A percentile compares a stretch with the other conserved stretches of the same genome.
Evolutionary conservation across 768 basidiomycete species (phyloP).

Genomic region (Boletus vinaceobasis): DNA sequence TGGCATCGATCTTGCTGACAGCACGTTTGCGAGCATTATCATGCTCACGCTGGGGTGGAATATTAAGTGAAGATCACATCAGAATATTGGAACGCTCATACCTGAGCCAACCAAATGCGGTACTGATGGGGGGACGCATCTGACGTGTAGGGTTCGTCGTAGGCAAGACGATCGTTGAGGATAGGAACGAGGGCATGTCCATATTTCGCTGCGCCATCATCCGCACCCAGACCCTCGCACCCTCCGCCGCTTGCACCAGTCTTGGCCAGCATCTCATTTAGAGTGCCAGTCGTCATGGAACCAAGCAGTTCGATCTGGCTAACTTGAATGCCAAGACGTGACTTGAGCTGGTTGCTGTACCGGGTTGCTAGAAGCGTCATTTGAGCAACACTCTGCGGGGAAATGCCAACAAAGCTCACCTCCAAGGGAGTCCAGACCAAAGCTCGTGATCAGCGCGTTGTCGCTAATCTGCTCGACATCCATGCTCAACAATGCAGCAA

Average conservation of each 20-base stretch:
- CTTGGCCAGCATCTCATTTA: constrained; percentile 27
- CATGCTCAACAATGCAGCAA: constrained; percentile 24
- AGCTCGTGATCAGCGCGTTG: constrained; percentile 29
- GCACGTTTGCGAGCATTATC: constrained; percentile 30
- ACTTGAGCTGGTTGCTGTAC: constrained; percentile 29
- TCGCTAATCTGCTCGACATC: constrained; percentile 28
- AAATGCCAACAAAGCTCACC: constrained; percentile 14
- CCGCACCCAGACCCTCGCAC: constrained; percentile 4
- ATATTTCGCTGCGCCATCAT: constrained; percentile 28
- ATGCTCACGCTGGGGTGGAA: constrained; percentile 18
- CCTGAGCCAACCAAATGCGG: constrained; percentile 34
- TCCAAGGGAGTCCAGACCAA: constrained; percentile 23
- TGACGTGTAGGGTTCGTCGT: constrained; percentile 29
- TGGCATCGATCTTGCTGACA: constrained; percentile 28
- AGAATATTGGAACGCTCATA: not conserved
- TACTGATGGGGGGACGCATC: constrained; percentile 27
- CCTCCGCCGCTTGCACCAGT: constrained; percentile 8
- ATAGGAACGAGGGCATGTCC: constrained; percentile 27
- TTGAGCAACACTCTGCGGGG: not conserved
- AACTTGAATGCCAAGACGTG: constrained; percentile 24
- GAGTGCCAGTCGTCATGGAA: constrained; percentile 20
- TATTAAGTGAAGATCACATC: not conserved
- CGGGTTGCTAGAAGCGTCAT: constrained; percentile 20
- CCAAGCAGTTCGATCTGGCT: constrained; percentile 25
- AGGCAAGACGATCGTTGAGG: constrained; percentile 31